A percentile compares a stretch with the other conserved stretches of the same genome.
phyloP scores from a whole-genome alignment of 345 rosid species.

The Garcia nutans region DNA sequence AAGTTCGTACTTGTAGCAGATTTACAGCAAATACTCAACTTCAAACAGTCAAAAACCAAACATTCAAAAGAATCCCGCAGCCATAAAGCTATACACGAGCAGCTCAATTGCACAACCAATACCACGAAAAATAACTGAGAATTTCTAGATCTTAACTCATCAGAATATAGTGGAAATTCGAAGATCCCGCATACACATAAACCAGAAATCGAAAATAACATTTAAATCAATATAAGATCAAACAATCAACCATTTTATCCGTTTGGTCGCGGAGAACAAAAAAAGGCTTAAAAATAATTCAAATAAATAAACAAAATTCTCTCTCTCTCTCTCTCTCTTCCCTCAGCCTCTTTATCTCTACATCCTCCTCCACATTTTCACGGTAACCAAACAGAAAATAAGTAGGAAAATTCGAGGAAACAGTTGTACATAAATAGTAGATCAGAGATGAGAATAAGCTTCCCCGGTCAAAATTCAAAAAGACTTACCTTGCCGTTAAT shows the following conservation, averaged over 20 bases:
- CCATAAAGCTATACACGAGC: background rate
- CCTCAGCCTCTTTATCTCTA: background rate
- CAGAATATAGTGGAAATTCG: background rate
- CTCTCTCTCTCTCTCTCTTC: background rate
- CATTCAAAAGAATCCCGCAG: background rate
- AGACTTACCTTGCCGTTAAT: background rate
- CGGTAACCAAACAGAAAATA: constrained; percentile 19
- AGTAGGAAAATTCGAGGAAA: background rate
- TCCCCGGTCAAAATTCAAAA: background rate
- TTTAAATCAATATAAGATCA: background rate
- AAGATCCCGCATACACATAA: background rate
- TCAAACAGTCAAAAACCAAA: background rate
- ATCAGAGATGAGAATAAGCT: background rate
- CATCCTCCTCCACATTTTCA: constrained; percentile 1
- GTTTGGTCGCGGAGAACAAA: background rate
- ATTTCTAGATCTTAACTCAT: background rate
- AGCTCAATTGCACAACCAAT: background rate
- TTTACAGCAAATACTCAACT: background rate
- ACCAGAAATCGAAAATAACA: background rate
- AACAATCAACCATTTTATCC: background rate
- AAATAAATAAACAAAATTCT: background rate
- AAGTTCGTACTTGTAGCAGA: background rate
- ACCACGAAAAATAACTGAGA: background rate
- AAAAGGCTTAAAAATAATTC: background rate
- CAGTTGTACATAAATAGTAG: background rate